phyloP scores from a whole-genome alignment of 1,139 yeast species.

The Saccharomycopsis hybrid region DNA sequence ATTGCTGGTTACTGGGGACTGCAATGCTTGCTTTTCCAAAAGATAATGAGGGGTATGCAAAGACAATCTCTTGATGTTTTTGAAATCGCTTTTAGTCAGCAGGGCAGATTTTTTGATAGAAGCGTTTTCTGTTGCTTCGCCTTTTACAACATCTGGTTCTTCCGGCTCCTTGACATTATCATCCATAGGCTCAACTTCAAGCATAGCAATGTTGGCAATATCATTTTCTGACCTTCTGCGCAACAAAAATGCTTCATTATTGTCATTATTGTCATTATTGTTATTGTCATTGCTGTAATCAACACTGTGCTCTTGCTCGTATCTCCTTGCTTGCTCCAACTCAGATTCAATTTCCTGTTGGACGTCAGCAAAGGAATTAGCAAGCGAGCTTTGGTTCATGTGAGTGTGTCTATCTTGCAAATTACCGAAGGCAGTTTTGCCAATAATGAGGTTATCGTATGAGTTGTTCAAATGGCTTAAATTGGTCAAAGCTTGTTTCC shows the following conservation, averaged over 20 bases:
- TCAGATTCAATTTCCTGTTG: constrained; percentile 5
- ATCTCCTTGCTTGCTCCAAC: too few relatives aligned
- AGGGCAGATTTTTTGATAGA: neutral
- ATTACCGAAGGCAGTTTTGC: constrained; percentile 7
- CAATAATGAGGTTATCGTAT: constrained; percentile 4
- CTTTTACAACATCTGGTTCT: neutral
- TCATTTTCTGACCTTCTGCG: constrained; percentile 18
- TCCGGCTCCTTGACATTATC: neutral
- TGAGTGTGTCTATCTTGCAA: neutral
- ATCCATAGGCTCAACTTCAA: constrained; percentile 12
- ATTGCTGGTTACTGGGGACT: neutral
- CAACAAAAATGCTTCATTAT: neutral
- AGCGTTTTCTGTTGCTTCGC: neutral
- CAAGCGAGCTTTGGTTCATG: neutral
- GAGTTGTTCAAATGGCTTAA: constrained; percentile 3
- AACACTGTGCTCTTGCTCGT: too few relatives aligned
- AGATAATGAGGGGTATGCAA: constrained; percentile 16
- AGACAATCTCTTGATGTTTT: constrained; percentile 13
- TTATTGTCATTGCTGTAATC: too few relatives aligned
- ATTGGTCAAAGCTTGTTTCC: neutral
- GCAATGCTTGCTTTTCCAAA: neutral
- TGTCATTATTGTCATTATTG: too few relatives aligned
- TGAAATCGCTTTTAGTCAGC: neutral
- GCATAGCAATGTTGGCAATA: constrained; percentile 15
- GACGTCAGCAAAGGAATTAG: neutral